Conservation (phyloP, 1,139 yeast genomes). For the Scheffersomyces illinoinensis region DNA sequence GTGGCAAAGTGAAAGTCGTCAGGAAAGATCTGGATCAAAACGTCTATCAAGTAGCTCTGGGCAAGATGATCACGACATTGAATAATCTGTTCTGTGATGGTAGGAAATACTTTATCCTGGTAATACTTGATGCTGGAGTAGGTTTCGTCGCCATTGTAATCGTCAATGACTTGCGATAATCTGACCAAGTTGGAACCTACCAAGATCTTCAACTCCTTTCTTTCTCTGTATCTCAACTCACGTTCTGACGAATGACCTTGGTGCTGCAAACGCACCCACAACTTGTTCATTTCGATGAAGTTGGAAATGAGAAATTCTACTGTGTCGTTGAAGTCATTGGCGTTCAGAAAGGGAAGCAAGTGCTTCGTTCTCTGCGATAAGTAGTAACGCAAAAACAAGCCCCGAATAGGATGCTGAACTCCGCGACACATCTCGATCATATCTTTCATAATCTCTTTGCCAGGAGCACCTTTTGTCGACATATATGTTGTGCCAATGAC, state of each 20-base stretch:
- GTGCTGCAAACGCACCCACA: constrained; percentile 95
- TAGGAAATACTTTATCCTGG: constrained; percentile 67
- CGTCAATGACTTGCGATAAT: constrained; percentile 81
- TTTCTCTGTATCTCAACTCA: constrained; percentile 70
- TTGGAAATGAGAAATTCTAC: constrained; percentile 76
- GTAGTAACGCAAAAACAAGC: constrained; percentile 85
- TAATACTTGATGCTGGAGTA: constrained; percentile 51
- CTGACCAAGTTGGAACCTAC: constrained; percentile 93
- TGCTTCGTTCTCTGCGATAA: constrained; percentile 82
- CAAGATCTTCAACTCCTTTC: constrained; percentile 85
- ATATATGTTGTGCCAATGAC: constrained; percentile 92
- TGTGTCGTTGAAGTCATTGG: constrained; percentile 60
- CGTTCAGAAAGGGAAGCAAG: constrained; percentile 51
- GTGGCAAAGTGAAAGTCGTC: constrained; percentile 87
- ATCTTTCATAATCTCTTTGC: constrained; percentile 86
- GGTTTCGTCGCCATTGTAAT: constrained; percentile 40
- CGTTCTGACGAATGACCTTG: constrained; percentile 92
- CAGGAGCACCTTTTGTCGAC: constrained; percentile 76
- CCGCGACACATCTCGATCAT: constrained; percentile 98
- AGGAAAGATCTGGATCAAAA: constrained; percentile 90
- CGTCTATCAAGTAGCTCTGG: constrained; percentile 87
- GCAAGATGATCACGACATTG: constrained; percentile 93
- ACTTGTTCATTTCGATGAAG: constrained; percentile 94
- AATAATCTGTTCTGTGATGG: constrained; percentile 82
- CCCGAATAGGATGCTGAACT: constrained; percentile 93